These are phyloP conservation scores for Saccharomycopsis vini DNA, from an alignment of 805 yeast genomes.

Conservation along the genomic window DNA sequence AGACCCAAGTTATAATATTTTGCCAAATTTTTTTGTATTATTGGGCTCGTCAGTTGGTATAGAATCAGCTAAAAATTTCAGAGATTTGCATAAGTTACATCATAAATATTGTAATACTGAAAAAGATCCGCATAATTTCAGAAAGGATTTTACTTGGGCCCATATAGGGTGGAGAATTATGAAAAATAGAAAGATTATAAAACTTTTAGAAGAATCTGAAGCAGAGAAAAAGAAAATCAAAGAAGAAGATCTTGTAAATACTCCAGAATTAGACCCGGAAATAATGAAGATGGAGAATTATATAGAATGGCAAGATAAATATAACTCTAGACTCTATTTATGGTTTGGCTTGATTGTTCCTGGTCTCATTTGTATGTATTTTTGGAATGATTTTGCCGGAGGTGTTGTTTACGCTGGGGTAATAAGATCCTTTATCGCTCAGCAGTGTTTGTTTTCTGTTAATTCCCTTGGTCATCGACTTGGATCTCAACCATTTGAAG, in stretches of 20 bases:
- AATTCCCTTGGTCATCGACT: slow-evolving; percentile 79
- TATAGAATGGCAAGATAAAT: slow-evolving; percentile 61
- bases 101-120: slow-evolving; percentile 86
- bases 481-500: slow-evolving; percentile 68
- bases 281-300: slow-evolving; percentile 30
- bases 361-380: slow-evolving; percentile 48
- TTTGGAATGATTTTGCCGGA: slow-evolving; percentile 68
- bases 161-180: slow-evolving; percentile 85
- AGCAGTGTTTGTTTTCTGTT: slow-evolving; percentile 68
- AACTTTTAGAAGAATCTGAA: slow-evolving; percentile 4
- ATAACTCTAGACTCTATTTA: slow-evolving; percentile 49
- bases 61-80: slow-evolving; percentile 75
- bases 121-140: slow-evolving; percentile 76
- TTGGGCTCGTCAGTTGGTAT: slow-evolving; percentile 67
- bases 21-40: slow-evolving; percentile 34
- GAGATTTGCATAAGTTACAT: slow-evolving; percentile 78
- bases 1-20: slow-evolving; percentile 34
- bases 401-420: slow-evolving; percentile 78
- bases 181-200: slow-evolving; percentile 22
- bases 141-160: slow-evolving; percentile 72
- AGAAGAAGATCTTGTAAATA: slow-evolving; percentile 7
- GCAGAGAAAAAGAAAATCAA: slow-evolving; percentile 17
- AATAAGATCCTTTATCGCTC: slow-evolving; percentile 59
- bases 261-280: background rate
- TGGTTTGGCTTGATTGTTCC: slow-evolving; percentile 56